Evolutionary conservation across 305 asterid genomes (phyloP), one percentile per base, ranked within the genome.

Genomic region (Plantago lanceolata): DNA sequence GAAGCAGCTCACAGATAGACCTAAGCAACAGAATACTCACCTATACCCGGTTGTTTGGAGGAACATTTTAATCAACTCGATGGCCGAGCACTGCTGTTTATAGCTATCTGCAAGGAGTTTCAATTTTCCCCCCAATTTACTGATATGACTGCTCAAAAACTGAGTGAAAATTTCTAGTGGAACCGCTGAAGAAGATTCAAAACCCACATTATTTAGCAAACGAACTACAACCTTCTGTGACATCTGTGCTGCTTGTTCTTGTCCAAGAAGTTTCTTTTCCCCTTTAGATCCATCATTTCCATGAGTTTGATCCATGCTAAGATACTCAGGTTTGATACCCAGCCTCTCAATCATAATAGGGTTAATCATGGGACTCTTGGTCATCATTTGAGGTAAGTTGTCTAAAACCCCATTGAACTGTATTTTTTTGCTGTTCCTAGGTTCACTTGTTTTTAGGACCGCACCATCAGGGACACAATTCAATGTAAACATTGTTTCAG

Each of bases 311-410:
- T 90, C 96, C 88, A 85, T 85, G 81, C 76, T 89, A 57, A 87
- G 96, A 77, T 87, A 90, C 71, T 93, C 99, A 44, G 99, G 88
- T 72, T 85, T 87, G 76, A 93, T 93, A 68, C 99, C 99, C 61
- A 93, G 94, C 80, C 99, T 82, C 89, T 93, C 99, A 61, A 93
- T 89, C 97, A 93, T 85, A 66, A 93, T 90, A 65, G 96, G 90
- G 83, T 78, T 84, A 64, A 81, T 81, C 61, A 70, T 73, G 12
- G 92, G 78, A 67, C 85, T 90, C 81, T 84, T 93, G 58, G 85
- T 74, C 78, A 81, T 80, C 48, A 75, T 64, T 73, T 80, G 92
- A 57, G 97, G 97, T 72, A 93, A 82, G 76, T 75, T 82, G 81
- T 93, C 99, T 57, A 85, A 79, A 82, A 93, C 86, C 63, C 99